Conservation (phyloP, 106 monocot genomes). For the Dioscorea dumetorum region DNA sequence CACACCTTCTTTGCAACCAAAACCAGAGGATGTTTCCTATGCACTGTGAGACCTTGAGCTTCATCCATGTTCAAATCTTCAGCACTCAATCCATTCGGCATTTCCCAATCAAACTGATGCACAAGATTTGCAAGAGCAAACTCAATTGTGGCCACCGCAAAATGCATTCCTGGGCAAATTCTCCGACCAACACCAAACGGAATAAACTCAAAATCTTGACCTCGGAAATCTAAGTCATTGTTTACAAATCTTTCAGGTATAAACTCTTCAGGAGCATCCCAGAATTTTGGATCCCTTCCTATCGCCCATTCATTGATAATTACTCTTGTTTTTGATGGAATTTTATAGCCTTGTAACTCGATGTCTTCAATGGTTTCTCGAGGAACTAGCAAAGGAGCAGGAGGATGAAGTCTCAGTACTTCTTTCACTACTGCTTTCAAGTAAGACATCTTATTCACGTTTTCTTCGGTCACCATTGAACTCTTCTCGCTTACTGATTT, state of each 20-base stretch:
- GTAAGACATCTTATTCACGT: not conserved
- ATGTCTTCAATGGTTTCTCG: not conserved
- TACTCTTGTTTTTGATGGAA: not conserved
- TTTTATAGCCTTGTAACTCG: not conserved
- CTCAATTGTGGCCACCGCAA: not conserved
- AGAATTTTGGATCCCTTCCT: not conserved
- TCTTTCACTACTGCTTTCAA: not conserved
- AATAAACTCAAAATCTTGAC: not conserved
- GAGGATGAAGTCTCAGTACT: not conserved
- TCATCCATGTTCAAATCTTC: not conserved
- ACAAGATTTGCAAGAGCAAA: not conserved
- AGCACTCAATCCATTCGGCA: not conserved
- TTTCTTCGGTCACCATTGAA: not conserved
- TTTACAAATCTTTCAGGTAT: not conserved
- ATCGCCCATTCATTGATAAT: not conserved
- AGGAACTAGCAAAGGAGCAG: not conserved
- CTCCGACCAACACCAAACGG: not conserved
- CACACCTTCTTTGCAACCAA: too few species aligned
- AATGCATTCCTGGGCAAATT: not conserved
- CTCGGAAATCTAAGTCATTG: not conserved
- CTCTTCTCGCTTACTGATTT: not conserved
- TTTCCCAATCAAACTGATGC: not conserved
- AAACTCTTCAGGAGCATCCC: not conserved
- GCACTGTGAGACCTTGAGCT: not conserved
- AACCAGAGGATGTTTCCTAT: not conserved